Base-by-base conservation (phyloP, 768 basidiomycete genomes). In the Termitomyces sp. region DNA sequence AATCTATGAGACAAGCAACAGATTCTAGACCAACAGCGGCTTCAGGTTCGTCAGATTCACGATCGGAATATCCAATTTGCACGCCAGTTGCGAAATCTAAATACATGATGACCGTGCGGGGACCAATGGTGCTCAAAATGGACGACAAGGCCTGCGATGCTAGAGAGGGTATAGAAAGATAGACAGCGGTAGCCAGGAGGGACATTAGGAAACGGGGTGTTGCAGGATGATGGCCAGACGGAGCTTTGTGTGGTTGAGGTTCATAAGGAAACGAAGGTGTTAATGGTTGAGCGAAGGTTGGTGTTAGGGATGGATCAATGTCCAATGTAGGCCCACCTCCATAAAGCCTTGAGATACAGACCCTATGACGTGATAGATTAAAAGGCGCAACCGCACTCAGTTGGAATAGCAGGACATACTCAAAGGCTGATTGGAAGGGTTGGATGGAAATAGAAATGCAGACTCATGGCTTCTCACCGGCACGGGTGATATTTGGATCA, bases 261-360 rank as follows among this genome's bases (percentile, higher is more conserved):
- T 60, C 60, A 10, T 67, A 62, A n/a, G 79, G 78, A 64, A 84
- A 87, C n/a, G 79, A 77, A 2, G 87, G 77, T 0, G 90, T 90
- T 51, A 96, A 78, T 2, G 94, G 93, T 36, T 87, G 76, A 2
- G 76, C 66, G 2, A 85, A 67, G 0, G 86, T 86, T 3, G 94
- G 86, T 54, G 88, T 76, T 34, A 91, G 71, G 22, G 79, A 74
- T 0, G 85, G 78, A 18, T 86, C 81, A 51, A 94, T 75, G 64
- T 85, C 77, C 39, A 96, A 77, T 0, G 78, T 77, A 13, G 94
- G 94, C 0, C 92, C 88, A 18, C 91, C 88, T 24, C 93, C 92
- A 65, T 96, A 97, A 6, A 97, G 79, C 39, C 89, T 82, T 9
- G 94, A 82, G 54, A 96, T 83, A 70, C 92, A 94, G 62, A 95